Conservation (phyloP, 345 rosid genomes). For the Rhizophora mangle region DNA sequence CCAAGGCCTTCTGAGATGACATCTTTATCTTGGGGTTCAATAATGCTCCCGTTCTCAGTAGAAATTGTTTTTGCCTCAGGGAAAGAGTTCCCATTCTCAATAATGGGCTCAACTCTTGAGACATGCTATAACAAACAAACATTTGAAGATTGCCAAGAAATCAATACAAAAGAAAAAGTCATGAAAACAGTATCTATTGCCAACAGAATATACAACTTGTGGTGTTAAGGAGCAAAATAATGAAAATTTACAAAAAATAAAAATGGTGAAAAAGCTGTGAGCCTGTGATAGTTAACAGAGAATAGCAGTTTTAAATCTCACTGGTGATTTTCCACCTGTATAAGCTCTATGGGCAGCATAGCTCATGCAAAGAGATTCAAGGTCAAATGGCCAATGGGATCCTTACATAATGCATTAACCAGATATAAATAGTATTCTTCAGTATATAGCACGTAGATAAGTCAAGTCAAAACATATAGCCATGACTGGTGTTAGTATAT, state of each 20-base stretch:
- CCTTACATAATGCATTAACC: no score
- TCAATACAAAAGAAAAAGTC: not conserved
- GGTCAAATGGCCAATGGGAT: no score
- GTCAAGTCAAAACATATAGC: no score
- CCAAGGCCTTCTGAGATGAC: conserved; percentile 79
- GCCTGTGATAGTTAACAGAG: not conserved
- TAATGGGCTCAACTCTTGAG: conserved; percentile 46
- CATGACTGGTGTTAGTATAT: no score
- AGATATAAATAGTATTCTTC: no score
- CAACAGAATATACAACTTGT: not conserved
- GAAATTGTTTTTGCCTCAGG: conserved; percentile 68
- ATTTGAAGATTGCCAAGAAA: conserved; percentile 4
- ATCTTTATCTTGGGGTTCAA: conserved; percentile 88
- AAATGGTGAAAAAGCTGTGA: not conserved
- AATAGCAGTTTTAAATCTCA: no score
- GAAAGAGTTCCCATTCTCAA: conserved; percentile 59
- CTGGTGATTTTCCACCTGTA: no score
- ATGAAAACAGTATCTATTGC: not conserved
- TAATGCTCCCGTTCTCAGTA: conserved; percentile 55
- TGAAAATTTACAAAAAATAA: not conserved
- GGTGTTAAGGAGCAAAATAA: not conserved
- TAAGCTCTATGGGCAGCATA: no score
- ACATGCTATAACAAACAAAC: conserved; percentile 39
- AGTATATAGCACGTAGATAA: no score
- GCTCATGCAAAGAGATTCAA: no score